phyloP scores from a whole-genome alignment of 306 rosid genomes.

The Delonix regia region DNA sequence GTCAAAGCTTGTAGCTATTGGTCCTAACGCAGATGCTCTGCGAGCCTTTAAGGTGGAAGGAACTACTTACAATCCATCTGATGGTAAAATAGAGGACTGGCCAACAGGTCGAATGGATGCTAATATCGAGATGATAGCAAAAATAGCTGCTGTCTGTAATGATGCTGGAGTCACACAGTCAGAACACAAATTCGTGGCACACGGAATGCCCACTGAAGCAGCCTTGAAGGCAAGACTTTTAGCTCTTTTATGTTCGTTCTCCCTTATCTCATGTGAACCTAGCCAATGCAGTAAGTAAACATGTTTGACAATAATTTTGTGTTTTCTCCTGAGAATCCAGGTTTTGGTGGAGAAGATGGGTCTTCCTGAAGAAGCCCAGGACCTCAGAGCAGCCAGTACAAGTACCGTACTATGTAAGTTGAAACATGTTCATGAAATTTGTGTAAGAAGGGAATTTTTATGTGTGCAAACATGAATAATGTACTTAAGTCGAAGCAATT shows the following conservation, averaged over 20 bases:
- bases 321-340: slow-evolving; percentile 37
- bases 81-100: slow-evolving; percentile 58
- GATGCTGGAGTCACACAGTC: slow-evolving; percentile 49
- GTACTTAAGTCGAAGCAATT: neutral
- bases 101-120: slow-evolving; percentile 51
- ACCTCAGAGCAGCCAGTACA: slow-evolving; percentile 18
- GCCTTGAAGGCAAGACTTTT: slow-evolving; percentile 46
- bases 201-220: slow-evolving; percentile 66
- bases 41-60: slow-evolving; percentile 58
- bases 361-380: slow-evolving; percentile 43
- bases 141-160: slow-evolving; percentile 58
- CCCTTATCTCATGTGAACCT: neutral
- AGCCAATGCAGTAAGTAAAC: neutral
- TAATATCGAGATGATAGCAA: slow-evolving; percentile 59
- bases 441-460: neutral
- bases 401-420: slow-evolving; percentile 49
- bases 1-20: slow-evolving; percentile 61
- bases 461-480: neutral
- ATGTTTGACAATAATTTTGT: neutral
- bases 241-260: neutral
- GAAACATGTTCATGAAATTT: neutral
- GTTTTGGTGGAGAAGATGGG: slow-evolving; percentile 82
- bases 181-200: slow-evolving; percentile 46
- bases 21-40: slow-evolving; percentile 32
- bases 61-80: slow-evolving; percentile 56